phyloP scores from a whole-genome alignment of 257 asterid genomes.

The Jaltomata sinuosa region DNA sequence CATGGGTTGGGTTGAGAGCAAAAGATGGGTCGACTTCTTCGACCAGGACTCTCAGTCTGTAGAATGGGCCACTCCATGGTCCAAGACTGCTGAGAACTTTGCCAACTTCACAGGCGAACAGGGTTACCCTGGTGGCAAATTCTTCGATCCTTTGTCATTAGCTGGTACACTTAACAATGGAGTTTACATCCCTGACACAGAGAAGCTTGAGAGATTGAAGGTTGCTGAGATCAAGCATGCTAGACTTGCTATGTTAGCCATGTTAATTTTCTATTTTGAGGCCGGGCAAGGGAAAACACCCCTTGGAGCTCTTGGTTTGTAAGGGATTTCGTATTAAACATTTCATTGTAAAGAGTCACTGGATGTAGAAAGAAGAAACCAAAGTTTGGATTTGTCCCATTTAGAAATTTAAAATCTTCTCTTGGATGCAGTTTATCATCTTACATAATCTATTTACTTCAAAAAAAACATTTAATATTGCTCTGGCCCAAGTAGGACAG shows the following conservation, averaged over 20 bases:
- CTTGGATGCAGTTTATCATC: not conserved
- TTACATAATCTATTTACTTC: not conserved
- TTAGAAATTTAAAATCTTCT: not conserved
- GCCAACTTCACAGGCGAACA: conserved; percentile 87
- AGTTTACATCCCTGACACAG: conserved; percentile 58
- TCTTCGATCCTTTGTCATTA: conserved; percentile 67
- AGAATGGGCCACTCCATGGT: conserved; percentile 99
- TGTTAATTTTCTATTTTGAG: conserved; percentile 88
- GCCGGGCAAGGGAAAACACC: conserved; percentile 99
- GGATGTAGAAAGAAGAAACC: conserved; percentile 17
- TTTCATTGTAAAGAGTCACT: conserved; percentile 20
- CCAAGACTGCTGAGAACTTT: conserved; percentile 71
- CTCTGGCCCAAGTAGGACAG: not conserved
- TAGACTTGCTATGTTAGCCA: conserved; percentile 89
- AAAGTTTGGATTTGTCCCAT: conserved; percentile 6
- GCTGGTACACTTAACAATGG: conserved; percentile 67
- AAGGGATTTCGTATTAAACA: conserved; percentile 3
- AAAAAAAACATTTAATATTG: not conserved
- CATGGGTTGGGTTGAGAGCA: conserved; percentile 99
- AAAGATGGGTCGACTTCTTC: conserved; percentile 97
- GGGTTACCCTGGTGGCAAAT: conserved; percentile 93
- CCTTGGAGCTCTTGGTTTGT: conserved; percentile 93
- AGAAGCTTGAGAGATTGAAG: conserved; percentile 89
- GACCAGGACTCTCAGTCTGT: conserved; percentile 82
- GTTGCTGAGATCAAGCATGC: conserved; percentile 97